Evolutionary conservation across 169 alveolate genomes (phyloP), one percentile per base, ranked within the genome.

Genomic region (Cryptosporidium felis): DNA sequence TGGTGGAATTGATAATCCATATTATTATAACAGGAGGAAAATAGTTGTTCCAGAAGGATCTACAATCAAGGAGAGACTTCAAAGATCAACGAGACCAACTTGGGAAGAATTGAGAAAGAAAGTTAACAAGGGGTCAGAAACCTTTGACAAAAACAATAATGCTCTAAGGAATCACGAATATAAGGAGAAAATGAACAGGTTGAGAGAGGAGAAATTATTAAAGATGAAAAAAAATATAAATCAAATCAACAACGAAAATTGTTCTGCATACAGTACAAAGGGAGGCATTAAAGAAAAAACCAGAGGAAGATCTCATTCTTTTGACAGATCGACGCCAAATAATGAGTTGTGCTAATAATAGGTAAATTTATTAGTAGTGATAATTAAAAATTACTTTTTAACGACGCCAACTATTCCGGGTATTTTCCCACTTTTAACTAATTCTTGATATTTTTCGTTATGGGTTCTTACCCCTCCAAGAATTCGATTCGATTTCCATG

Each of bases 391-490:
- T 6, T 18, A 74, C 28, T 36, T 53, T 56, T 53, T 74, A 28
- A 49, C 41, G 16, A 61, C 46, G 42, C 92, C 93, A 28, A 90
- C 60, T 32, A 80, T 74, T 9, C 93, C 95, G 12, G 94, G 93
- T 23, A 92, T 90, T 28, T 63, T 88, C 1, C 95, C 95, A 46
- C 80, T 59, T 26, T 89, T 82, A 46, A 92, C 88, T 62, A 92
- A 62, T 38, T 88, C 90, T 30, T 91, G 91, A 89, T 80, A 93
- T 90, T 92, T 94, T 40, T 81, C 91, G 60, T 92, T 90, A 53
- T 60, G 44, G 18, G 94, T 92, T 12, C 85, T 53, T 21, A 74
- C 85, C 10, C 85, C 85, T 49, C 85, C 85, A 53, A 34, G 38
- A 23, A 74, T 34, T 34, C 85, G 28, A 36, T 74, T 49, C 45